Evolutionary conservation across 1,284 basidiomycete genomes (phyloP), one percentile per base, ranked within the genome.

Genomic region (Ceratobasidium sp.): DNA sequence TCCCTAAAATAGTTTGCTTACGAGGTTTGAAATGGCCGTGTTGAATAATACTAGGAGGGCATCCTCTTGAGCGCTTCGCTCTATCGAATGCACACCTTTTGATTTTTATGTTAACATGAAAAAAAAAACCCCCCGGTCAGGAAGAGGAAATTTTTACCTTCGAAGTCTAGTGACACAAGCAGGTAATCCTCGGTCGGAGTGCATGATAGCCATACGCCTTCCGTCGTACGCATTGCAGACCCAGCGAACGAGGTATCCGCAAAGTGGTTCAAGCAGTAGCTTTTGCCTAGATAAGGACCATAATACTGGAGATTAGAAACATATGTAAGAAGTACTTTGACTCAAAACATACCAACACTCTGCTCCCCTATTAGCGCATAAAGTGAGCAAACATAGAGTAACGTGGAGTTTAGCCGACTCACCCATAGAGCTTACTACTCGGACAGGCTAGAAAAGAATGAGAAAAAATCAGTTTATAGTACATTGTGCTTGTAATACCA

Each of bases 391-490:
- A 26, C 75, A 52, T 33, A 33, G 33, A 33, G 33, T 33, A 33
- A 33, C 26, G 78, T 78, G 28, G 91, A 80, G 81, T 92, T 92
- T 0, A 92, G 86, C 0, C 90, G 90, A 17, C 7, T 73, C 78
- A 83, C 90, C 91, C 91, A 92, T 91, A 0, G 91, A 91, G 0
- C 90, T 90, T 0, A 91, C 90, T 0, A 91, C 91, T 78, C 86
- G 88, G 5, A 91, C 90, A 0, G 90, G 90, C 90, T 79, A 42
- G 33, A 52, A 20, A 0, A 13, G 26, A 17, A 0, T 89, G 89
- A 10, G 17, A 12, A 17, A 12, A 12, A 12, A 81, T 91, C 91
- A 82, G 92, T 91, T 1, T 92, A 81, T 0, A 91, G 46, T 17
- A 12, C 17, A 48, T 17, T 17, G 10, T 17, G 12, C 12, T 12